Conservation (phyloP, 768 basidiomycete genomes). For the Phaeotremella skinneri region DNA sequence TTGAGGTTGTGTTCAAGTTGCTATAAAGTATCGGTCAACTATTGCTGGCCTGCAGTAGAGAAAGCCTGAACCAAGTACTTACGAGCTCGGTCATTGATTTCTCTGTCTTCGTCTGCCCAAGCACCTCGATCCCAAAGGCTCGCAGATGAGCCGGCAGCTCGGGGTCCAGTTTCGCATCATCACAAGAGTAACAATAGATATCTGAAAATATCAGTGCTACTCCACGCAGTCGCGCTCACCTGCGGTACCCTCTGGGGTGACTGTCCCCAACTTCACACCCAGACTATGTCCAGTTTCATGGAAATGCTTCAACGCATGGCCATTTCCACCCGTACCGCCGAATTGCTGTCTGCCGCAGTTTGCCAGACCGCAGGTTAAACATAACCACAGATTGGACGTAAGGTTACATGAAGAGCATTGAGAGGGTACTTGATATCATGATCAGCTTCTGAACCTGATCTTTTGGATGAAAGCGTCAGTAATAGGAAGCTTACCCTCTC, state of each 20-base stretch:
- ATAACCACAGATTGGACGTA: slow-evolving; percentile 91
- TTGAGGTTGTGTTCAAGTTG: slow-evolving; percentile 96
- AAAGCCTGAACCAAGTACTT: slow-evolving; percentile 43
- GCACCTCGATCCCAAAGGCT: slow-evolving; percentile 82
- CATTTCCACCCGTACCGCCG: slow-evolving; percentile 78
- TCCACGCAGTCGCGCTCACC: slow-evolving; percentile 57
- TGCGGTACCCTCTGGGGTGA: slow-evolving; percentile 88
- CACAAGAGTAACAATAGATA: slow-evolving; percentile 87
- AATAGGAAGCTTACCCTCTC: slow-evolving; percentile 26
- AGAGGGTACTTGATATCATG: slow-evolving; percentile 61
- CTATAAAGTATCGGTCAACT: slow-evolving; percentile 51
- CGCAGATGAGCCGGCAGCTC: slow-evolving; percentile 70
- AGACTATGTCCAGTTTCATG: slow-evolving; percentile 69
- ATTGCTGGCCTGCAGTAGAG: neutral
- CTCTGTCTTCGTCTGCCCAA: slow-evolving; percentile 80
- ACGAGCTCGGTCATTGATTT: slow-evolving; percentile 96
- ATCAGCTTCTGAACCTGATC: neutral
- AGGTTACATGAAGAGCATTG: slow-evolving; percentile 80
- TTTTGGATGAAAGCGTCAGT: neutral
- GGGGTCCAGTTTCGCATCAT: slow-evolving; percentile 77
- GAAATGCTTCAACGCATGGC: slow-evolving; percentile 81
- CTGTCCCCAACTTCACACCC: slow-evolving; percentile 91
- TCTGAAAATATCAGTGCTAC: slow-evolving; percentile 56
- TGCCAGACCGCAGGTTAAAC: slow-evolving; percentile 82
- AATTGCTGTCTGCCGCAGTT: slow-evolving; percentile 85